These are phyloP conservation scores for Hapsidospora chrysogenum DNA, from an alignment of 495 filamentous ascomycete genomes.

Conservation along the genomic window DNA sequence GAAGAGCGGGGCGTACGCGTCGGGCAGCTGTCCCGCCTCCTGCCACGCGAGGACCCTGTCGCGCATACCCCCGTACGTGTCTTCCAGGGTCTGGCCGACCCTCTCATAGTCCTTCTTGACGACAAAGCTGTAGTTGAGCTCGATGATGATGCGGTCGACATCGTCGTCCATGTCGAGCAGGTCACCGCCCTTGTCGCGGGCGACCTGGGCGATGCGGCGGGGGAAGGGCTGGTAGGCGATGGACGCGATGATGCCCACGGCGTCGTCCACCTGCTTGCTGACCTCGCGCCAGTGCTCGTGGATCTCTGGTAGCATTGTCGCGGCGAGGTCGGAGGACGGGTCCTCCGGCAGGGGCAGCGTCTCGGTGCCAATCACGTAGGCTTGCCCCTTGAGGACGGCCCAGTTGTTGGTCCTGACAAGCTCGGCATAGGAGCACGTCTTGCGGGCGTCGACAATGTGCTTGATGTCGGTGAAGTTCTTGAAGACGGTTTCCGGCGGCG, in stretches of 20 bases:
- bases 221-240: slow-evolving; percentile 43
- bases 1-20: slow-evolving; percentile 40
- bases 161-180: slow-evolving; percentile 33
- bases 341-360: slow-evolving; percentile 34
- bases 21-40: slow-evolving; percentile 15
- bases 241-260: slow-evolving; percentile 30
- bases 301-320: slow-evolving; percentile 28
- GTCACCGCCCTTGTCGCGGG: slow-evolving; percentile 32
- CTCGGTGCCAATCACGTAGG: too few relatives aligned
- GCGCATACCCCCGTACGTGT: slow-evolving; percentile 23
- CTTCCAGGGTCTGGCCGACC: slow-evolving; percentile 32
- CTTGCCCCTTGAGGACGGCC: too few relatives aligned
- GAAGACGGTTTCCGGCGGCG: too few relatives aligned
- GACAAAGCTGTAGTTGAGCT: slow-evolving; percentile 37
- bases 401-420: too few relatives aligned
- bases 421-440: too few relatives aligned
- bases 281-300: slow-evolving; percentile 36
- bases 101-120: slow-evolving; percentile 22
- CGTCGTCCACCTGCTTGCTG: slow-evolving; percentile 18
- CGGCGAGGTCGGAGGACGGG: slow-evolving; percentile 17
- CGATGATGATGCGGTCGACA: slow-evolving; percentile 37
- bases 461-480: too few relatives aligned
- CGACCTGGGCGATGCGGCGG: slow-evolving; percentile 25
- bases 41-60: slow-evolving; percentile 18
- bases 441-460: too few relatives aligned